Evolutionary conservation across 2,329 filamentous ascomycete species (phyloP), one percentile per base, ranked within the genome.

Genomic region (Didymella exigua): DNA sequence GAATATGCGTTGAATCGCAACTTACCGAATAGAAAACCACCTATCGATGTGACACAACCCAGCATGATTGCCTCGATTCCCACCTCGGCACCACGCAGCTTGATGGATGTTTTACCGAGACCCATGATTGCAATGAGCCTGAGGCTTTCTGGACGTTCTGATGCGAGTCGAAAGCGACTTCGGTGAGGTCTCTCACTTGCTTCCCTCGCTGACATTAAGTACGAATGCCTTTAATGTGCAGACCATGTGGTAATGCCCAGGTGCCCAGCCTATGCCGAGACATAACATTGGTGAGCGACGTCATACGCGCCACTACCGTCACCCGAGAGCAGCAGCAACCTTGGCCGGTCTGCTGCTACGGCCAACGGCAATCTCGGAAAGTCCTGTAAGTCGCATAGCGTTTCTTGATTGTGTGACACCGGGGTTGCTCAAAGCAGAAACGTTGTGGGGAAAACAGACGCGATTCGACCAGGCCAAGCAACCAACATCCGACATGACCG

Each of bases 1-100:
- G 36, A 38, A 19, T 21, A 38, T 24, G 13, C 21, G 11, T 19
- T 4, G 10, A 48, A 27, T n/a, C 18, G 9, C 13, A 34, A 48
- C 49, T 49, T 31, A 42, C 84, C 36, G 36, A 38, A 38, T 19
- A 38, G 13, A 10, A 38, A 38, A 24, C 36, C 85, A 56, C 84
- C 84, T 34, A 87, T 80, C 38, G 81, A 83, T 37, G 83, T 84
- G 36, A 81, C 76, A 29, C 79, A 72, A 38, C 82, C 82, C 24
- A 86, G 82, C 77, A 90, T 75, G 54, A 77, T 71, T 29, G 77
- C 76, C 47, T 72, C 70, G 10, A 69, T 69, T 26, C 70, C 69
- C 37, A 66, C 69, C 24, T 68, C 67, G 18, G 70, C 69, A 50
- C 69, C 70, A 58, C 68, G 67, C 58, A 72, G 37, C 38, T 61